Evolutionary conservation across 192 early-diverging fungal species (phyloP), one percentile per base, ranked within the genome.

Genomic region (Coemansia sp.): DNA sequence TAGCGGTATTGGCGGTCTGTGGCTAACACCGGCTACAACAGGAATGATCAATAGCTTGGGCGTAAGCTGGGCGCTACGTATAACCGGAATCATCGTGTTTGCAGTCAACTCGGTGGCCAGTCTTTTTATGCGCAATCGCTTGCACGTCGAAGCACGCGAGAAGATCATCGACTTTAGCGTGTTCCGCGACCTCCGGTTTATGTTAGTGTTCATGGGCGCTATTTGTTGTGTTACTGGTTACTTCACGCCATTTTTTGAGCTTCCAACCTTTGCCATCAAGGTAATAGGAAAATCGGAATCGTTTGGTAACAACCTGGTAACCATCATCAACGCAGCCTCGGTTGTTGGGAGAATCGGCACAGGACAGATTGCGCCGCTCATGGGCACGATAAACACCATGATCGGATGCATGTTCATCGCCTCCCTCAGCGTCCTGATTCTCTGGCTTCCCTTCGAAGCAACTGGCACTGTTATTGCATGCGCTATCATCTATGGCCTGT

Each of bases 311-410:
- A 69, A 83, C 19, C 70, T 90, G 40, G 62, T 90, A 27, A 86
- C 85, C 45, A 64, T 92, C 36, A 86, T 89, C 79, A 86, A 84
- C 37, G 89, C 80, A 27, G 68, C 81, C 19, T 87, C 86, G 8
- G 84, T 87, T 8, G 41, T 86, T 1, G 85, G 84, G 17, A 81
- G 89, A 31, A 84, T 91, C 63, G 61, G 73, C 0, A 78, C 86
- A 17, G 89, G 89, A 28, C 72, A 84, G 19, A 52, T 86, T 20
- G 87, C 87, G 1, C 84, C 84, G 33, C 48, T 45, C 1, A 31
- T 83, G 6, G 89, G 89, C 28, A 83, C 85, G 50, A 66, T 87
- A 60, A 89, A 89, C 66, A 82, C 84, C 1, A 59, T 89, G 23
- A 36, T 64, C 9, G 44, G 75, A n/a, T 85, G 84, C 59, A 76